Percentiles rank a stretch among this genome's conserved stretches.
Evolutionary conservation across 2,329 filamentous ascomycete genomes (phyloP).

Genomic region (Cordyceps militaris): DNA sequence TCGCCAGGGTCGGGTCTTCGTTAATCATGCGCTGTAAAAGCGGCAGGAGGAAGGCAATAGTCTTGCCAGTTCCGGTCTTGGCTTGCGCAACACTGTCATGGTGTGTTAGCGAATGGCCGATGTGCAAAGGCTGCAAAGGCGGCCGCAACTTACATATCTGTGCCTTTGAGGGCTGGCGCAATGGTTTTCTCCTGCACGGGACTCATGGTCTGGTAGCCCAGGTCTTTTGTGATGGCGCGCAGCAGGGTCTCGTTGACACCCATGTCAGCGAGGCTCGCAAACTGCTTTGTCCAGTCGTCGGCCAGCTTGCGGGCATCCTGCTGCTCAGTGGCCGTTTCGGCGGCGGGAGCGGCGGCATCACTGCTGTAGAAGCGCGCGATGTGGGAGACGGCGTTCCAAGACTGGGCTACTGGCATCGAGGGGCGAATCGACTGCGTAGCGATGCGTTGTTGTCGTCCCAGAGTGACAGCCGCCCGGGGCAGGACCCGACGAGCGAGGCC

Average conservation of each 20-base stretch:
- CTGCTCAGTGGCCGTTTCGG: slow-evolving; percentile 1
- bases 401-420: slow-evolving; percentile 18
- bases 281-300: slow-evolving; percentile 22
- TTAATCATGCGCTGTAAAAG: slow-evolving; percentile 71
- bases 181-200: slow-evolving; percentile 86
- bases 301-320: neutral
- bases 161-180: slow-evolving; percentile 67
- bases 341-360: slow-evolving; percentile 27
- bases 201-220: slow-evolving; percentile 82
- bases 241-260: slow-evolving; percentile 61
- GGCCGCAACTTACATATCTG: slow-evolving; percentile 63
- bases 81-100: slow-evolving; percentile 72
- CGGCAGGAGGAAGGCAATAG: slow-evolving; percentile 84
- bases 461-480: slow-evolving; percentile 24
- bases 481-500: slow-evolving; percentile 27
- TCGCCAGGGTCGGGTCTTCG: slow-evolving; percentile 54
- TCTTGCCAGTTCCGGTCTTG: slow-evolving; percentile 96
- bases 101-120: neutral
- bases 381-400: slow-evolving; percentile 19
- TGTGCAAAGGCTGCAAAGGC: neutral
- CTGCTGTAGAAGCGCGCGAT: slow-evolving; percentile 33
- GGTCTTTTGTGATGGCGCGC: slow-evolving; percentile 58
- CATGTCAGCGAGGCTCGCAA: slow-evolving; percentile 36
- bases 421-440: slow-evolving; percentile 9
- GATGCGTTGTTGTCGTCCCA: slow-evolving; percentile 18